phyloP scores from a whole-genome alignment of 495 filamentous ascomycete genomes.

The Trichocladium antarcticum region DNA sequence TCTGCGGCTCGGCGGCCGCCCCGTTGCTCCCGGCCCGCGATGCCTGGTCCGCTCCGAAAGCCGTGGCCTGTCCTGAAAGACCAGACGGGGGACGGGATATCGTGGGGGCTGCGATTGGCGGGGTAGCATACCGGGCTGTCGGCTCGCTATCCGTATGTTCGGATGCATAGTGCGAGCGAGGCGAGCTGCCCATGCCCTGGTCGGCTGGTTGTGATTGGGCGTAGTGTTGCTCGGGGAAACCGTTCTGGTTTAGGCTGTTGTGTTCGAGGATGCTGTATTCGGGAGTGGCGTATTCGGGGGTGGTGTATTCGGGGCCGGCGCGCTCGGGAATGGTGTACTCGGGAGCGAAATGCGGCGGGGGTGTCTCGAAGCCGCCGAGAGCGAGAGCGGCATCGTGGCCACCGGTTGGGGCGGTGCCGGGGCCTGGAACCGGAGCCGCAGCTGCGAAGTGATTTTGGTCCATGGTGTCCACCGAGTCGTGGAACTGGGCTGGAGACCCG shows the following conservation, averaged over 20 bases:
- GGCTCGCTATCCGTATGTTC: slow-evolving; percentile 30
- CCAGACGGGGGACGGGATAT: slow-evolving; percentile 42
- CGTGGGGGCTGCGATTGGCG: slow-evolving; percentile 27
- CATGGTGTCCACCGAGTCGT: slow-evolving; percentile 42
- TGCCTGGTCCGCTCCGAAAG: slow-evolving; percentile 25
- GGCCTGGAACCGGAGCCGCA: neutral
- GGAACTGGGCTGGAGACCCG: slow-evolving; percentile 41
- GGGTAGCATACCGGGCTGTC: slow-evolving; percentile 32
- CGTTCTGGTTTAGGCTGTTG: slow-evolving; percentile 5
- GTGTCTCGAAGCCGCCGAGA: slow-evolving; percentile 29
- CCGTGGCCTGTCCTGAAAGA: slow-evolving; percentile 32
- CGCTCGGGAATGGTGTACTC: slow-evolving; percentile 2
- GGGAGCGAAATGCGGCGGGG: slow-evolving; percentile 18
- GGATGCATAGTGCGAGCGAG: slow-evolving; percentile 18
- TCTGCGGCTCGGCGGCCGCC: slow-evolving; percentile 31
- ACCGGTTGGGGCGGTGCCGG: slow-evolving; percentile 17
- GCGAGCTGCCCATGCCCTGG: slow-evolving; percentile 25
- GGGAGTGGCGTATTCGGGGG: neutral
- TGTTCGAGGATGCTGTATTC: neutral
- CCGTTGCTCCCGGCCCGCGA: slow-evolving; percentile 29
- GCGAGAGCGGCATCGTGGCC: slow-evolving; percentile 33
- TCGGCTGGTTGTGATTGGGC: slow-evolving; percentile 32
- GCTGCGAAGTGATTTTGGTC: slow-evolving; percentile 30
- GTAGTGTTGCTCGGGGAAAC: slow-evolving; percentile 25
- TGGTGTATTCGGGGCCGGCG: neutral